Evolutionary conservation across 2,329 filamentous ascomycete species (phyloP).

Genomic region (Seiridium unicorne): DNA sequence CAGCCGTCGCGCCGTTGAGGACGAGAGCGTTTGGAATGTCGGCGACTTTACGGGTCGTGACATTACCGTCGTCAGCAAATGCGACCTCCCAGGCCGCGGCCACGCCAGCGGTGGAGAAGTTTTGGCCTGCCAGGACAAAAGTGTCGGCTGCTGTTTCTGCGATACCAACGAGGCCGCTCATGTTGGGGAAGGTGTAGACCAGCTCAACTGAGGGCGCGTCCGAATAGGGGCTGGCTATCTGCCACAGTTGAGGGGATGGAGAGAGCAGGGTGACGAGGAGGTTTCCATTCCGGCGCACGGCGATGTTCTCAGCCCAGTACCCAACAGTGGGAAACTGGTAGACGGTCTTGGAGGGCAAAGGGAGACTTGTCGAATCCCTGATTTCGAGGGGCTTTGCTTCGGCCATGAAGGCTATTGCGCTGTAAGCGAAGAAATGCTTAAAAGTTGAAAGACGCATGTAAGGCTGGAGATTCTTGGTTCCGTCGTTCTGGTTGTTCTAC

Average conservation of each 20-base stretch:
- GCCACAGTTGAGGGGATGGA: conserved; percentile 24
- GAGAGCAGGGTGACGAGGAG: conserved; percentile 28
- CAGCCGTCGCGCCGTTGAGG: conserved; percentile 22
- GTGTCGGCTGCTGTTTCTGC: conserved; percentile 23
- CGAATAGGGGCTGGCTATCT: conserved; percentile 23
- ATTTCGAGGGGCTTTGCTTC: not conserved
- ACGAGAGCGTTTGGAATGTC: conserved; percentile 14
- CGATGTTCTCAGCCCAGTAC: conserved; percentile 32
- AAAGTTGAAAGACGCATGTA: no score
- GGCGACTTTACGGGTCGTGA: conserved; percentile 14
- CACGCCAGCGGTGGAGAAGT: conserved; percentile 13
- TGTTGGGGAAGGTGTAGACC: conserved; percentile 25
- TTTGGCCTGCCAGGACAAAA: conserved; percentile 17
- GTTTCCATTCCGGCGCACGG: conserved; percentile 27
- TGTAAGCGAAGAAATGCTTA: no score
- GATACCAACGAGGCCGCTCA: conserved; percentile 27
- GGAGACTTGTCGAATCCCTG: not conserved
- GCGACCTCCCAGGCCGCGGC: conserved; percentile 18
- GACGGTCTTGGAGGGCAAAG: conserved; percentile 15
- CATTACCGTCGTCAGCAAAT: conserved; percentile 5
- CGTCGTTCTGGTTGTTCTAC: no score
- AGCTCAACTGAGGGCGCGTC: conserved; percentile 17
- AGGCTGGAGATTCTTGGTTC: no score
- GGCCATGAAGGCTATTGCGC: no score
- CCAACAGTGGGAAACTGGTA: conserved; percentile 18